Evolutionary conservation across 441 rosid species (phyloP).

Genomic region (Geranium incanum): DNA sequence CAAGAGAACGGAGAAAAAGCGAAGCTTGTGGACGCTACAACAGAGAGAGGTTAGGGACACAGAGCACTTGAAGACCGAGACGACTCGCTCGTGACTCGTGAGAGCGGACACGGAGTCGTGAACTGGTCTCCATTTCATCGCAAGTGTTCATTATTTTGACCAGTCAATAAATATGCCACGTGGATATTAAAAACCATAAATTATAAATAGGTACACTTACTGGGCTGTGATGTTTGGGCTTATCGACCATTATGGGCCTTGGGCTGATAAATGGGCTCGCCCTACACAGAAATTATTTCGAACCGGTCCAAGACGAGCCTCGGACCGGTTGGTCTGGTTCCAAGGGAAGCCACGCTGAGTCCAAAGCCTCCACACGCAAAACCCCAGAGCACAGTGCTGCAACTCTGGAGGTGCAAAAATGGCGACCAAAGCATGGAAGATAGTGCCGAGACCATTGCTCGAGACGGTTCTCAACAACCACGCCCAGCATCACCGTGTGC

Average conservation of each 20-base stretch:
- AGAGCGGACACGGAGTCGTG: neutral
- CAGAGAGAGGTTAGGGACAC: neutral
- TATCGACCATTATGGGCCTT: too few relatives aligned
- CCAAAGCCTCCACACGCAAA: neutral
- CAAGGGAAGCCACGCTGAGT: neutral
- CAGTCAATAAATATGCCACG: too few relatives aligned
- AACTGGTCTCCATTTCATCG: too few relatives aligned
- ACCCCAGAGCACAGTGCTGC: neutral
- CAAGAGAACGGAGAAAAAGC: constrained; percentile 5
- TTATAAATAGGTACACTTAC: too few relatives aligned
- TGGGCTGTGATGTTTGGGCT: too few relatives aligned
- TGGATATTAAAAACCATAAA: too few relatives aligned
- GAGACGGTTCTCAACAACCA: constrained; percentile 87
- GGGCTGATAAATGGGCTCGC: too few relatives aligned
- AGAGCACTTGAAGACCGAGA: neutral
- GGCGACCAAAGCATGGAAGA: constrained; percentile 83
- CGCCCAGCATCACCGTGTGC: constrained; percentile 89
- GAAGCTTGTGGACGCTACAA: neutral
- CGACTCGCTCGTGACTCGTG: neutral
- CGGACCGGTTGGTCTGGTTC: neutral
- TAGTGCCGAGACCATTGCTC: constrained; percentile 69
- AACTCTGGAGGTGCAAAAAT: constrained; percentile 27
- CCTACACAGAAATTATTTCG: too few relatives aligned
- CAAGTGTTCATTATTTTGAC: too few relatives aligned
- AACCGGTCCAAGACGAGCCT: too few relatives aligned